Evolutionary conservation across 306 rosid species (phyloP).

Genomic region (Spatholobus suberectus): DNA sequence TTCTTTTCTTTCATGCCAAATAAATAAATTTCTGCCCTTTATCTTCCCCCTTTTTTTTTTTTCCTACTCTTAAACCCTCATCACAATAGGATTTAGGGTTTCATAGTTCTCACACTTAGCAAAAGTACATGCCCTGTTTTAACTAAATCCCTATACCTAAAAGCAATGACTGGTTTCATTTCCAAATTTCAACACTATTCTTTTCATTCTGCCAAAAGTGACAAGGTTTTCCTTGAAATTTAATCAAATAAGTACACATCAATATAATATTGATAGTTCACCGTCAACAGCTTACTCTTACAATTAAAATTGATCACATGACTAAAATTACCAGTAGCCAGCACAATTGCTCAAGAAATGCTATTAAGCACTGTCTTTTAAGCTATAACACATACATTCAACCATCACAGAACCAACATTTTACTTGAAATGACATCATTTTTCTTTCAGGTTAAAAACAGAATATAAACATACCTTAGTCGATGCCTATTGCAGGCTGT

Average conservation of each 20-base stretch:
- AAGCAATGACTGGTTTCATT: background rate
- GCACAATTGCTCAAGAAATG: background rate
- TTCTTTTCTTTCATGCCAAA: background rate
- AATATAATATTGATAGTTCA: background rate
- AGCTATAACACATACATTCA: conserved; percentile 20
- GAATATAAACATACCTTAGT: conserved; percentile 67
- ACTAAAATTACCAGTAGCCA: background rate
- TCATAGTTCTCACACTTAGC: background rate
- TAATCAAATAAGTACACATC: background rate
- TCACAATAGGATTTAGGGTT: background rate
- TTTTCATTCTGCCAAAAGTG: conserved; percentile 8
- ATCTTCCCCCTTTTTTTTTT: background rate
- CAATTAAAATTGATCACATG: conserved; percentile 19
- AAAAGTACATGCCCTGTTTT: background rate
- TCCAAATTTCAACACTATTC: background rate
- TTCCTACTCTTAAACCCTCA: background rate
- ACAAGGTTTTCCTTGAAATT: conserved; percentile 20
- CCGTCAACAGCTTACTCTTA: background rate
- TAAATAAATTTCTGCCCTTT: background rate
- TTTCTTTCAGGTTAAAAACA: conserved; percentile 29
- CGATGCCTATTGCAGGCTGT: conserved; percentile 97
- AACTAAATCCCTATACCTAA: background rate
- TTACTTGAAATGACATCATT: conserved; percentile 13
- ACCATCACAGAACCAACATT: conserved; percentile 24
- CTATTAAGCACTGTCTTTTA: background rate